Percentiles rank a stretch among this genome's conserved stretches.
These are phyloP conservation scores for Salvia rosmarinus DNA, from an alignment of 257 asterid genomes.

Conservation along the genomic window DNA sequence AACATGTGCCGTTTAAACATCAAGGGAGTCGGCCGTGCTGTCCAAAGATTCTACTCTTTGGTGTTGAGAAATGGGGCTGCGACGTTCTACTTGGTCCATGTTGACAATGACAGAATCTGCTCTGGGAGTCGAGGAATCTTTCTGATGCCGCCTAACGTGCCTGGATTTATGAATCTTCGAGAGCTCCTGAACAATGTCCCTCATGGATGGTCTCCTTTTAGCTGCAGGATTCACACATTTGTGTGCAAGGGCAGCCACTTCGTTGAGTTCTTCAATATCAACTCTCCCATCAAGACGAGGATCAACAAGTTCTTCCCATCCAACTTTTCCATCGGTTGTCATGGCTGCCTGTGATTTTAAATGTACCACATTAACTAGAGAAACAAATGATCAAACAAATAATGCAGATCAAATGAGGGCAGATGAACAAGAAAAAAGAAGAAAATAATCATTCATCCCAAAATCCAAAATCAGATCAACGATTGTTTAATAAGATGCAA, in stretches of 20 bases:
- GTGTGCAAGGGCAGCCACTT: slow-evolving; percentile 77
- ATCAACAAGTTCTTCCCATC: slow-evolving; percentile 93
- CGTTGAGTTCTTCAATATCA: slow-evolving; percentile 63
- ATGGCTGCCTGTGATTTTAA: slow-evolving; percentile 77
- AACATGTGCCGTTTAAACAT: slow-evolving; percentile 43
- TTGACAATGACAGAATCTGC: slow-evolving; percentile 48
- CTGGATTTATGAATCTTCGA: slow-evolving; percentile 64
- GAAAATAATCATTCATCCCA: background rate
- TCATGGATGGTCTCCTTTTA: slow-evolving; percentile 80
- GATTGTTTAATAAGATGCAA: background rate
- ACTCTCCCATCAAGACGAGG: slow-evolving; percentile 82
- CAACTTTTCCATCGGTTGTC: slow-evolving; percentile 81
- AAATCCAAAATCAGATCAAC: background rate
- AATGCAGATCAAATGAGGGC: background rate
- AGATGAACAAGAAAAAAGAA: background rate
- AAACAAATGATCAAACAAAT: background rate
- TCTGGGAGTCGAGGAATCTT: slow-evolving; percentile 49
- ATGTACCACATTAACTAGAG: no score
- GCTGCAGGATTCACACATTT: slow-evolving; percentile 70
- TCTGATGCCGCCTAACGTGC: slow-evolving; percentile 46
- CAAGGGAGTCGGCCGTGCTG: slow-evolving; percentile 69
- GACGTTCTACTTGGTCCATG: slow-evolving; percentile 48
- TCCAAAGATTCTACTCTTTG: slow-evolving; percentile 66
- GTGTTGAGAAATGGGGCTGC: slow-evolving; percentile 52
- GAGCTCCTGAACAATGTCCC: slow-evolving; percentile 79